These are phyloP conservation scores for Aphanomyces cochlioides DNA, from an alignment of 352 stramenopile species.

Conservation along the genomic window DNA sequence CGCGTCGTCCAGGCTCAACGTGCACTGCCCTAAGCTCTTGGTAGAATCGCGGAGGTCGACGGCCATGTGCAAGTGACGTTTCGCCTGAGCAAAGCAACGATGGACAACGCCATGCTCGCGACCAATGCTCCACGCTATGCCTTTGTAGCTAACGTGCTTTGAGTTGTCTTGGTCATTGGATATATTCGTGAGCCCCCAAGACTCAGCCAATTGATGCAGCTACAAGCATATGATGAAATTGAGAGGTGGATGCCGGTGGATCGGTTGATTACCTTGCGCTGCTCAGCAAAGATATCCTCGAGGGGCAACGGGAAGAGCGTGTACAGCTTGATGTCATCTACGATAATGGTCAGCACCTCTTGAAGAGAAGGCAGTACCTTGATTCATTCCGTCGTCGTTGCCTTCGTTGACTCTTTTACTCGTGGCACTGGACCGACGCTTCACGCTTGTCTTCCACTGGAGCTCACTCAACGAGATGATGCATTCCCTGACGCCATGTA, in stretches of 20 bases:
- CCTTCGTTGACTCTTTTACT: too few species aligned
- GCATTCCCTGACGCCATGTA: constrained; percentile 5
- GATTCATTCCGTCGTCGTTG: too few species aligned
- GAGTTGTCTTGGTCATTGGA: neutral
- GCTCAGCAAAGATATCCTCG: constrained; percentile 72
- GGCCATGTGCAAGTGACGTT: constrained; percentile 26
- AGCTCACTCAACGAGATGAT: constrained; percentile 9
- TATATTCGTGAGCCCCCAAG: neutral
- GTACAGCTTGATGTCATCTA: neutral
- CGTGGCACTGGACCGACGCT: neutral
- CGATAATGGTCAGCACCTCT: too few species aligned
- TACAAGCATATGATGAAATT: neutral
- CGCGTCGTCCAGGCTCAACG: constrained; percentile 19
- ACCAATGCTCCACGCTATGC: neutral
- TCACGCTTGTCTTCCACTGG: neutral
- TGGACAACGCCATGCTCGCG: constrained; percentile 8
- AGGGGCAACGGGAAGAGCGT: constrained; percentile 77
- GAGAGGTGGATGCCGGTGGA: neutral
- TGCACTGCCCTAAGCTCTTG: constrained; percentile 18
- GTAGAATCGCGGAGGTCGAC: constrained; percentile 6
- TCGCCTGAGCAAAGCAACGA: constrained; percentile 23
- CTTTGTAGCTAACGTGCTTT: constrained; percentile 11
- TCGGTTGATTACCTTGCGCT: constrained; percentile 66
- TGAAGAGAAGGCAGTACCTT: too few species aligned
- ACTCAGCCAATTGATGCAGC: constrained; percentile 25